Evolutionary conservation across 2,329 filamentous ascomycete species (phyloP).

Genomic region (Pseudohalonectria lignicola): DNA sequence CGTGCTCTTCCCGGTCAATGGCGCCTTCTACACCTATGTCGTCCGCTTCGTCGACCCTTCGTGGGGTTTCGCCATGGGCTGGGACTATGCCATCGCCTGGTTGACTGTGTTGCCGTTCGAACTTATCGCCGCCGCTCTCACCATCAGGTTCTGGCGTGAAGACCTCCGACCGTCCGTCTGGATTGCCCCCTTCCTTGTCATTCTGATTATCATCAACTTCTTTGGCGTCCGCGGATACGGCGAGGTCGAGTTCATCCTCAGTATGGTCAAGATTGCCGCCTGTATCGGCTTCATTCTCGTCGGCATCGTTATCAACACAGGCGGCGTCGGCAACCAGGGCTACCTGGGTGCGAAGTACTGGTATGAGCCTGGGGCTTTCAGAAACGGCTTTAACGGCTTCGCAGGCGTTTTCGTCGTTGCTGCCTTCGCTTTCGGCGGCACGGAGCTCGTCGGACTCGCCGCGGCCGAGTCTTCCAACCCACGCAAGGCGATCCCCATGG

Average conservation of each 20-base stretch:
- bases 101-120: conserved; percentile 40
- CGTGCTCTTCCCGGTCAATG: conserved; percentile 48
- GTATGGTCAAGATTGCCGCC: conserved; percentile 45
- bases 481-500: conserved; percentile 33
- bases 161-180: conserved; percentile 41
- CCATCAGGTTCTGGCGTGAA: conserved; percentile 40
- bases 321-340: conserved; percentile 42
- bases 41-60: conserved; percentile 51
- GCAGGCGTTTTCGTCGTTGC: conserved; percentile 39
- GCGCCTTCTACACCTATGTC: conserved; percentile 51
- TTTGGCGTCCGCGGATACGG: conserved; percentile 48
- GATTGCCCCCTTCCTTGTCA: conserved; percentile 43
- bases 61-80: conserved; percentile 43
- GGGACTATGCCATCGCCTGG: conserved; percentile 40
- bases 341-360: conserved; percentile 53
- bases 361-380: conserved; percentile 43
- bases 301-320: conserved; percentile 47
- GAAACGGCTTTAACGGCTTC: conserved; percentile 38
- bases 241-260: conserved; percentile 48
- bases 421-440: conserved; percentile 39
- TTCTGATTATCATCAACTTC: conserved; percentile 38
- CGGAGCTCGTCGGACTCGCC: conserved; percentile 39
- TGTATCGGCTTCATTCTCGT: conserved; percentile 54
- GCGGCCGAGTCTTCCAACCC: conserved; percentile 40
- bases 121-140: conserved; percentile 40